Evolutionary conservation across 2,329 filamentous ascomycete genomes (phyloP).

Genomic region (Chrysoporthe puriensis): DNA sequence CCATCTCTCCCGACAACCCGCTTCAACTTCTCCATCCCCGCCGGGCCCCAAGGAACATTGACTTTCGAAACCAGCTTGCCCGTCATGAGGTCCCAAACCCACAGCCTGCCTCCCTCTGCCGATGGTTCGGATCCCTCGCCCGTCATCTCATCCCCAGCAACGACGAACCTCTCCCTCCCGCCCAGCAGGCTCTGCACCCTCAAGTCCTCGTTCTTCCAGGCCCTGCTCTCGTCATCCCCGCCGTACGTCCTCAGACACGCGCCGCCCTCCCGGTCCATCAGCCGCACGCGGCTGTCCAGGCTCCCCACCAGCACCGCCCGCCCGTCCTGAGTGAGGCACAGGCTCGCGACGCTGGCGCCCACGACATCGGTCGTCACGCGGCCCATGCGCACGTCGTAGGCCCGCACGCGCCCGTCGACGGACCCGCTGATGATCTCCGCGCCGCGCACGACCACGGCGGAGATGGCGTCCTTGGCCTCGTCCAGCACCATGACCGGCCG

Average conservation of each 20-base stretch:
- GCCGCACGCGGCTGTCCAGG: slow-evolving; percentile 74
- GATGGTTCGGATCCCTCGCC: slow-evolving; percentile 31
- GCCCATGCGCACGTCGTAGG: slow-evolving; percentile 83
- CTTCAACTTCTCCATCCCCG: slow-evolving; percentile 52
- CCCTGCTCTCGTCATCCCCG: slow-evolving; percentile 42
- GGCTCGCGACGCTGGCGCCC: slow-evolving; percentile 72
- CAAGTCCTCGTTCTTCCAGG: slow-evolving; percentile 67
- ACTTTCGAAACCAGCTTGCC: slow-evolving; percentile 70
- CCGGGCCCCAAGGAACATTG: slow-evolving; percentile 58
- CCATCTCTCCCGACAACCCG: slow-evolving; percentile 62
- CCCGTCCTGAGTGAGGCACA: slow-evolving; percentile 72
- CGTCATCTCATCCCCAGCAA: slow-evolving; percentile 77
- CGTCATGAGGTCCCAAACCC: slow-evolving; percentile 83
- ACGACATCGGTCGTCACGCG: slow-evolving; percentile 71
- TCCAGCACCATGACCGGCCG: slow-evolving; percentile 73
- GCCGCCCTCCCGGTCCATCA: slow-evolving; percentile 81
- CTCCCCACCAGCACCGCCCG: slow-evolving; percentile 74
- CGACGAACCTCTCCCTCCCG: slow-evolving; percentile 73
- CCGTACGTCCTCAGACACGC: slow-evolving; percentile 74
- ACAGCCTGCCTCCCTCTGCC: slow-evolving; percentile 56
- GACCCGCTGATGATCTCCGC: slow-evolving; percentile 72
- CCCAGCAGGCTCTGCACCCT: slow-evolving; percentile 79
- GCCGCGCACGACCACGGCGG: slow-evolving; percentile 50
- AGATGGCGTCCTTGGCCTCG: slow-evolving; percentile 74
- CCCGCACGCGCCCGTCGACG: slow-evolving; percentile 80